Evolutionary conservation across 495 filamentous ascomycete genomes (phyloP).

Genomic region (Tuber microsphaerosporum): DNA sequence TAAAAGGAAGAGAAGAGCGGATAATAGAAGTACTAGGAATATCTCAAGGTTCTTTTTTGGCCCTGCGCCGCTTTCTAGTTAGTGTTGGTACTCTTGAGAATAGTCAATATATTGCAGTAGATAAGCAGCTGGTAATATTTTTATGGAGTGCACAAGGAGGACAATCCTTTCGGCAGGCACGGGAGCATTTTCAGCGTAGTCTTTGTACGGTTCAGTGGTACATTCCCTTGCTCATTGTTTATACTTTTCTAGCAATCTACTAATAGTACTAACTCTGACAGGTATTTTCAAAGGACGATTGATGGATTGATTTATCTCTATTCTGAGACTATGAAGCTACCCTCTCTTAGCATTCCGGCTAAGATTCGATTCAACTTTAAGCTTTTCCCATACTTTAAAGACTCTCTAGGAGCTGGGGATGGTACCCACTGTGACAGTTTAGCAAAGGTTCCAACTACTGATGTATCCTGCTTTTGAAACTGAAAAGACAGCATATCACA

Average conservation of each 20-base stretch:
- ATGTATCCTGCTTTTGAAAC: constrained; percentile 9
- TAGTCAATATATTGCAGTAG: too few relatives aligned
- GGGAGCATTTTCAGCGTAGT: too few relatives aligned
- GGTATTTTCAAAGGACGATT: neutral
- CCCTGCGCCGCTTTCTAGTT: too few relatives aligned
- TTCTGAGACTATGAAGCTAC: neutral
- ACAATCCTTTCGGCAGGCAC: too few relatives aligned
- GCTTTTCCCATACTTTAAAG: constrained; percentile 25
- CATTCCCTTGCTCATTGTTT: too few relatives aligned
- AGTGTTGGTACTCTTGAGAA: too few relatives aligned
- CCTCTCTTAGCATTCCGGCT: neutral
- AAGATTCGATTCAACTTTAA: constrained; percentile 6
- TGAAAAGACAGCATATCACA: constrained; percentile 10
- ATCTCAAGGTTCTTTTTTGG: too few relatives aligned
- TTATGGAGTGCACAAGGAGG: too few relatives aligned
- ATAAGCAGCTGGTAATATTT: too few relatives aligned
- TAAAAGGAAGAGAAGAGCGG: too few relatives aligned
- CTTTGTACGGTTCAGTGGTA: too few relatives aligned
- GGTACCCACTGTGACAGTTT: constrained; percentile 28
- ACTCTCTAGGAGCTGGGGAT: constrained; percentile 20
- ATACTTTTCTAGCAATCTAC: neutral
- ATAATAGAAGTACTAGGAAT: too few relatives aligned
- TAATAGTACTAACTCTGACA: neutral
- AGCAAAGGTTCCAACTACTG: neutral
- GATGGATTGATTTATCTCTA: neutral